Evolutionary conservation across 2,329 filamentous ascomycete genomes (phyloP), one percentile per base, ranked within the genome.

Genomic region (Colletotrichum nymphaeae): DNA sequence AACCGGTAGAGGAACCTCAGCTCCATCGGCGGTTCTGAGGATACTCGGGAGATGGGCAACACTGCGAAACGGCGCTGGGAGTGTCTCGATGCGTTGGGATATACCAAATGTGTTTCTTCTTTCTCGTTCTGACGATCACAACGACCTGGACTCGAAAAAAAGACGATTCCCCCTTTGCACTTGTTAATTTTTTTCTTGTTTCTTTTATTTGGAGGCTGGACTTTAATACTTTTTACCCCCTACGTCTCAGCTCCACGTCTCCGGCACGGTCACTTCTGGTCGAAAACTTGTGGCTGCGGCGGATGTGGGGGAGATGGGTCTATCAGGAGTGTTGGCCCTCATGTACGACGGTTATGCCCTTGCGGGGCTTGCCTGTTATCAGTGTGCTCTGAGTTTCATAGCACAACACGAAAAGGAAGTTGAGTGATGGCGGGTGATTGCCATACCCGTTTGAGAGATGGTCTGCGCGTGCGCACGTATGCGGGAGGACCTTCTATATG

Each of bases 1-100:
- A 80, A 80, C 78, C 81, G 83, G 81, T 84, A 82, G 68, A 72
- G 69, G 67, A 63, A 63, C 76, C n/a, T 24, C 78, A 76, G 73
- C 70, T 63, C 71, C 60, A 67, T 75, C 68, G 69, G 72, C 69
- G 73, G 70, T 57, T 75, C 64, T 70, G 75, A 74, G 64, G 64
- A 72, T 73, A 71, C 68, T 67, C 69, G 62, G 57, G 66, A 75
- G 70, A 64, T 59, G 67, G 63, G 66, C 74, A 68, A 73, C 67
- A 69, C 70, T 73, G 59, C 66, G 66, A 73, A 73, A 64, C 70
- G 70, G 70, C 70, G 67, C 70, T 63, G 71, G 68, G 69, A 57
- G 72, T 69, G 73, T 74, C 71, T 74, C 64, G 53, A 76, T 74
- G 63, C 73, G 73, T 71, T 73, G 74, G 74, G 74, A 59, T 75